These are phyloP conservation scores for Colletotrichum chlorophyti DNA, from an alignment of 2,329 filamentous ascomycete species.

Conservation along the genomic window DNA sequence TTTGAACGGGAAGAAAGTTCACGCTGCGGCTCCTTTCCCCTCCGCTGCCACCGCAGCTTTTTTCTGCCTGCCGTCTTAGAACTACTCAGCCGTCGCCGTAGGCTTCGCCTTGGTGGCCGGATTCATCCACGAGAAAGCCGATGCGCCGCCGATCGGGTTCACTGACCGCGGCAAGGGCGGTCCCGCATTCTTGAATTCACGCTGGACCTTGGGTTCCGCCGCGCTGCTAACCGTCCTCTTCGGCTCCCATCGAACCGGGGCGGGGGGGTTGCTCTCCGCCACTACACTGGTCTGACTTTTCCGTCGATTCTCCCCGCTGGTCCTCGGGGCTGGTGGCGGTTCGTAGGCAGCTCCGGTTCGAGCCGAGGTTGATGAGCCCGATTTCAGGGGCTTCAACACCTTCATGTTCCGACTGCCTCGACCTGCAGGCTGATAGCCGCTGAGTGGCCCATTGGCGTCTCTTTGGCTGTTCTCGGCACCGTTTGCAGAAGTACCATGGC, in stretches of 20 bases:
- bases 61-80: not conserved
- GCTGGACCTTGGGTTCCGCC: constrained; percentile 34
- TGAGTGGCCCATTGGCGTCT: constrained; percentile 58
- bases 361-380: constrained; percentile 54
- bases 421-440: constrained; percentile 74
- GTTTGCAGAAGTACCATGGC: constrained; percentile 58
- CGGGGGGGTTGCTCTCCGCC: constrained; percentile 61
- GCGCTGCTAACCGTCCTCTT: constrained; percentile 55
- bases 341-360: constrained; percentile 62
- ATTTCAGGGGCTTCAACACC: constrained; percentile 81
- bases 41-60: constrained; percentile 20
- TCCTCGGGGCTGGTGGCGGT: constrained; percentile 50
- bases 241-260: constrained; percentile 56
- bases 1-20: too few relatives aligned
- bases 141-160: constrained; percentile 91
- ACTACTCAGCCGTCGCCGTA: constrained; percentile 31
- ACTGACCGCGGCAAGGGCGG: constrained; percentile 61
- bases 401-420: constrained; percentile 79
- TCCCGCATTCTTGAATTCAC: constrained; percentile 42
- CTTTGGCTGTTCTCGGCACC: constrained; percentile 60
- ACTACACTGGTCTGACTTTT: constrained; percentile 57
- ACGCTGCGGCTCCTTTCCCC: not conserved
- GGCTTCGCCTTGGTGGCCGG: constrained; percentile 52
- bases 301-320: constrained; percentile 56
- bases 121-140: constrained; percentile 93